These are phyloP conservation scores for Sarocladium brachiariae DNA, from an alignment of 2,329 filamentous ascomycete genomes.

Conservation along the genomic window DNA sequence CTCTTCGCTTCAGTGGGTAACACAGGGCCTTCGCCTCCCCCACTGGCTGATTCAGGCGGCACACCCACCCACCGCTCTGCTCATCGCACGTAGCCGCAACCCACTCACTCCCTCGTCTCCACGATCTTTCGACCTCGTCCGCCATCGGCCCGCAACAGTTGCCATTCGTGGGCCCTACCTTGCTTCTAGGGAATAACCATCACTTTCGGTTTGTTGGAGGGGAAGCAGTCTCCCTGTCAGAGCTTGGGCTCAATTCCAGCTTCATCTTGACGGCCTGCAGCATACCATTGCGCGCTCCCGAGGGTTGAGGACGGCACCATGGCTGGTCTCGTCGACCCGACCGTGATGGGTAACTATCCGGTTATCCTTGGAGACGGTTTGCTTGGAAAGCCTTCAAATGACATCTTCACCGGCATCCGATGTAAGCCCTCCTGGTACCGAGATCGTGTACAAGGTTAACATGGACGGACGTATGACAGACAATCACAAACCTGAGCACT, in stretches of 20 bases:
- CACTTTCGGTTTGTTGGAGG: not conserved
- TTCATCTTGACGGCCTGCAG: not conserved
- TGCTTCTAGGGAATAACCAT: not conserved
- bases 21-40: not conserved
- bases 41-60: constrained; percentile 7
- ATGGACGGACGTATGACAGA: constrained; percentile 32
- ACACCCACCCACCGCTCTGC: not conserved
- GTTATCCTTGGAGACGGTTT: constrained; percentile 58
- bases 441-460: not conserved
- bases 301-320: constrained; percentile 15
- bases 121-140: not conserved
- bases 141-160: not conserved
- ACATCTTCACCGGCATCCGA: constrained; percentile 53
- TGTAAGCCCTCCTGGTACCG: constrained; percentile 35
- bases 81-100: not conserved
- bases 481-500: constrained; percentile 53
- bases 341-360: constrained; percentile 54
- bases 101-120: not conserved
- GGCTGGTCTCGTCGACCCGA: constrained; percentile 48
- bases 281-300: not conserved
- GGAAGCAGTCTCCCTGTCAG: not conserved
- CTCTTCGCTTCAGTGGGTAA: not conserved
- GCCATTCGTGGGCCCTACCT: not conserved
- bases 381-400: constrained; percentile 47
- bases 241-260: not conserved